Evolutionary conservation across 1,139 yeast species (phyloP).

Genomic region (Yamadazyma songkhlaensis): DNA sequence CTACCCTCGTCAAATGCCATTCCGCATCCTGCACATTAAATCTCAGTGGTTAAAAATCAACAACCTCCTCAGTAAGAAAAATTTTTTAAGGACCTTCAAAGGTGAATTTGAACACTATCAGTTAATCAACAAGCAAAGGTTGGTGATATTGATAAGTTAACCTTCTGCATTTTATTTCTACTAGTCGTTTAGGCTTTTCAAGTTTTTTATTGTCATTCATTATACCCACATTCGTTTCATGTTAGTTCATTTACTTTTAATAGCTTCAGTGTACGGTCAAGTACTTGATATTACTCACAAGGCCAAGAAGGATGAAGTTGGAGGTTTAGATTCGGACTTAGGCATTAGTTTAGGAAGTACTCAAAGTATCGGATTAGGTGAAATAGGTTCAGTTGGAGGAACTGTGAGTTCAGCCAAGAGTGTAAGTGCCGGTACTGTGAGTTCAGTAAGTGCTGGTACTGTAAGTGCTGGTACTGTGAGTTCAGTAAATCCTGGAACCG

Average conservation of each 20-base stretch:
- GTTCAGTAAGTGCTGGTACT: too few species aligned
- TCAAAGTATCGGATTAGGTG: background rate
- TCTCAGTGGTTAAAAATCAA: background rate
- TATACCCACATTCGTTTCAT: conserved; percentile 1
- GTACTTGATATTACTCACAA: conserved; percentile 4
- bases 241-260: conserved; percentile 1
- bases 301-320: background rate
- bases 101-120: too few species aligned
- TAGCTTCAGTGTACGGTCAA: conserved; percentile 1
- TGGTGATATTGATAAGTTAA: too few species aligned
- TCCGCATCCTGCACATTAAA: conserved; percentile 1
- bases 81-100: background rate
- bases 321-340: background rate
- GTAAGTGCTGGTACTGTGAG: too few species aligned
- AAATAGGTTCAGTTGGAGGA: too few species aligned
- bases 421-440: too few species aligned
- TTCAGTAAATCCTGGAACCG: too few species aligned
- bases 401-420: too few species aligned
- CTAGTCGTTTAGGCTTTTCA: too few species aligned
- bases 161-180: too few species aligned
- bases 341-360: background rate
- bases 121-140: too few species aligned
- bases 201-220: background rate
- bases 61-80: background rate
- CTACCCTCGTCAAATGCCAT: background rate